A percentile compares a stretch with the other conserved stretches of the same genome.
Evolutionary conservation across 805 yeast genomes (phyloP).

Genomic region (Starmerella roubikii): DNA sequence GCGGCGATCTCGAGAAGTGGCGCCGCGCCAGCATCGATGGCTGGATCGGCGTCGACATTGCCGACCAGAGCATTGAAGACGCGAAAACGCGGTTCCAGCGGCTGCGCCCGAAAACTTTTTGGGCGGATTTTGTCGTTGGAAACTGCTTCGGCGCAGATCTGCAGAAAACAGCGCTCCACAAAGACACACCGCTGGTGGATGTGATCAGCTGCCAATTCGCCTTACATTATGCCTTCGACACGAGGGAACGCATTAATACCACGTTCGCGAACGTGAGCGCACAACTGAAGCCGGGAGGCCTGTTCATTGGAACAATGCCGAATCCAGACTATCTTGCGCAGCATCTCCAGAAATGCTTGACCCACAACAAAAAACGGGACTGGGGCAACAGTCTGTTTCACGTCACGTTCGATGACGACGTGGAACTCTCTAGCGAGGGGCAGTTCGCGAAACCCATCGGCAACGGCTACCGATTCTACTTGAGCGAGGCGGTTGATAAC

Average conservation of each 20-base stretch:
- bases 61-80: slow-evolving; percentile 75
- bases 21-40: slow-evolving; percentile 58
- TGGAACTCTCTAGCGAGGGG: slow-evolving; percentile 28
- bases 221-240: slow-evolving; percentile 85
- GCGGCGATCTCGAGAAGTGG: slow-evolving; percentile 92
- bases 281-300: slow-evolving; percentile 69
- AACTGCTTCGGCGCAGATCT: slow-evolving; percentile 70
- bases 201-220: slow-evolving; percentile 84
- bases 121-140: slow-evolving; percentile 78
- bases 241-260: slow-evolving; percentile 63
- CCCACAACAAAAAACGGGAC: slow-evolving; percentile 35
- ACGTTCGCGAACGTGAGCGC: slow-evolving; percentile 62
- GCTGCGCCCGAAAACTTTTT: slow-evolving; percentile 40
- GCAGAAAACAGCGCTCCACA: slow-evolving; percentile 49
- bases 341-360: slow-evolving; percentile 28
- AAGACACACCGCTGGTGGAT: slow-evolving; percentile 73
- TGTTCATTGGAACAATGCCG: slow-evolving; percentile 88
- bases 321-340: slow-evolving; percentile 57
- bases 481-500: slow-evolving; percentile 88
- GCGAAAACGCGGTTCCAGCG: slow-evolving; percentile 65
- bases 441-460: slow-evolving; percentile 43
- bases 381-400: slow-evolving; percentile 83
- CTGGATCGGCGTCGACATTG: slow-evolving; percentile 81
- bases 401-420: slow-evolving; percentile 59
- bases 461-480: slow-evolving; percentile 62